Conservation (phyloP, 2,329 filamentous ascomycete species). For the Capronia epimyces region DNA sequence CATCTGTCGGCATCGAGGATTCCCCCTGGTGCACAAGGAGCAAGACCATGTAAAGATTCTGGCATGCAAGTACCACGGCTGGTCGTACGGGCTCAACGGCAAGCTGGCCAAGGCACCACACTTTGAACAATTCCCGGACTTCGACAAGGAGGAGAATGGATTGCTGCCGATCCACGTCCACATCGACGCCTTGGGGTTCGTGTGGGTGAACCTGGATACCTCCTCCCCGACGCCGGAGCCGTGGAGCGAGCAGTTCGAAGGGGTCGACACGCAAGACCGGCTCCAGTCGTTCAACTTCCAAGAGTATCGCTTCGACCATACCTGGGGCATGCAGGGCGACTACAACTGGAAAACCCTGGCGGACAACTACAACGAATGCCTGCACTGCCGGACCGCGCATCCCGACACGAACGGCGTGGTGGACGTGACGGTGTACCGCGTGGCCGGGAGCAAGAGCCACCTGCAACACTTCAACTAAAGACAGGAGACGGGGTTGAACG, state of each 20-base stretch:
- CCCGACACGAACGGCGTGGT: slow-evolving; percentile 52
- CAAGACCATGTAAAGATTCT: slow-evolving; percentile 40
- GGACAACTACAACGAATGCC: slow-evolving; percentile 38
- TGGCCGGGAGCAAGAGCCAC: slow-evolving; percentile 50
- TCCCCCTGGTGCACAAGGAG: slow-evolving; percentile 42
- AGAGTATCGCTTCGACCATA: slow-evolving; percentile 45
- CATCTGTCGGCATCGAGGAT: slow-evolving; percentile 58
- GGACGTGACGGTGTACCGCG: slow-evolving; percentile 50
- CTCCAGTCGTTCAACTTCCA: slow-evolving; percentile 51
- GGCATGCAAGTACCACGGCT: slow-evolving; percentile 58
- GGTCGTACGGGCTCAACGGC: slow-evolving; percentile 56
- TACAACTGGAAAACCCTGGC: slow-evolving; percentile 30
- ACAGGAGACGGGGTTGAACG: too few species aligned
- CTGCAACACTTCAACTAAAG: too few species aligned
- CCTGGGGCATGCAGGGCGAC: slow-evolving; percentile 20
- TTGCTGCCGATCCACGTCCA: slow-evolving; percentile 39
- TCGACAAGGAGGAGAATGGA: slow-evolving; percentile 53
- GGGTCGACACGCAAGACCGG: slow-evolving; percentile 44
- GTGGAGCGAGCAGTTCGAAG: slow-evolving; percentile 25
- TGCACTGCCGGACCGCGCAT: slow-evolving; percentile 57
- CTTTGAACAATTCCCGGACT: slow-evolving; percentile 53
- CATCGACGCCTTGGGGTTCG: slow-evolving; percentile 23
- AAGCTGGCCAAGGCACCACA: slow-evolving; percentile 57
- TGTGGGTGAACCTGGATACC: slow-evolving; percentile 27
- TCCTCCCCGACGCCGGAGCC: slow-evolving; percentile 15